phyloP scores from a whole-genome alignment of 1,139 yeast species.

The Saccharomyces hybrid region DNA sequence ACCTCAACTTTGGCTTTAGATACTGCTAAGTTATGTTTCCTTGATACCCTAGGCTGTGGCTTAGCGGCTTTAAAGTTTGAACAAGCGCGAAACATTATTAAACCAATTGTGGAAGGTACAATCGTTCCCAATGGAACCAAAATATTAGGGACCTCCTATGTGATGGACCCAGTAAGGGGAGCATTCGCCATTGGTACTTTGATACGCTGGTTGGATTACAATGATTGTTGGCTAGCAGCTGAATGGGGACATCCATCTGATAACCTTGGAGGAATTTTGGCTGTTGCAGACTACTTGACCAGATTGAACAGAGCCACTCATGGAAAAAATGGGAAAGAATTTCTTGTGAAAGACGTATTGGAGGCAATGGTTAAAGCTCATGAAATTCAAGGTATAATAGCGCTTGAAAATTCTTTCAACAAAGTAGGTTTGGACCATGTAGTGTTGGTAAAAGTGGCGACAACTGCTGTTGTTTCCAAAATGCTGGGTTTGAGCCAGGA shows the following conservation, averaged over 20 bases:
- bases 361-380: slow-evolving; percentile 54
- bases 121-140: slow-evolving; percentile 46
- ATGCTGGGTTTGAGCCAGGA: slow-evolving; percentile 42
- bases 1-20: slow-evolving; percentile 42
- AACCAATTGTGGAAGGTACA: slow-evolving; percentile 51
- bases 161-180: slow-evolving; percentile 48
- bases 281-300: slow-evolving; percentile 50
- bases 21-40: slow-evolving; percentile 46
- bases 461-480: slow-evolving; percentile 51
- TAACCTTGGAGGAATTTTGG: slow-evolving; percentile 49
- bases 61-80: slow-evolving; percentile 48
- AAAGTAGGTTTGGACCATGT: slow-evolving; percentile 56
- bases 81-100: slow-evolving; percentile 42
- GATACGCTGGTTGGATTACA: slow-evolving; percentile 53
- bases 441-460: slow-evolving; percentile 52
- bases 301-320: slow-evolving; percentile 39
- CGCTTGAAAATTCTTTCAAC: slow-evolving; percentile 52
- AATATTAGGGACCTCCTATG: slow-evolving; percentile 44
- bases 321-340: slow-evolving; percentile 34
- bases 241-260: slow-evolving; percentile 64
- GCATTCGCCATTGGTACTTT: slow-evolving; percentile 51
- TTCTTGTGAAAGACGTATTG: slow-evolving; percentile 43
- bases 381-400: slow-evolving; percentile 52
- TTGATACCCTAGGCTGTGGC: slow-evolving; percentile 54
- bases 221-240: slow-evolving; percentile 58